These are phyloP conservation scores for Chalara sp. DNA, from an alignment of 2,329 filamentous ascomycete species.

Conservation along the genomic window DNA sequence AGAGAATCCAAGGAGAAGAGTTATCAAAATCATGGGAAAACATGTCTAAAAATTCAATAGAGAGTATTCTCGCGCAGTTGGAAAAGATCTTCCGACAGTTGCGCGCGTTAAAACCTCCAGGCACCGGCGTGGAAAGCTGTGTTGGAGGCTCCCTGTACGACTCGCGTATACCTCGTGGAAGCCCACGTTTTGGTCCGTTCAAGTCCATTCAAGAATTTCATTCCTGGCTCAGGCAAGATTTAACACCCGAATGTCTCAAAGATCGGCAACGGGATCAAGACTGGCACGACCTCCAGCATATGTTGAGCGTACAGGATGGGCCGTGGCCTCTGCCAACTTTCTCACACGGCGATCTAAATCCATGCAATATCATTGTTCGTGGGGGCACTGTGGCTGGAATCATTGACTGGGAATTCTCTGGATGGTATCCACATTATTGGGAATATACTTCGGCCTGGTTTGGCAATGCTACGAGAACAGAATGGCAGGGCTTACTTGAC, in stretches of 20 bases:
- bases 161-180: conserved; percentile 21
- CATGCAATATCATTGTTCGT: conserved; percentile 36
- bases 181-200: not conserved
- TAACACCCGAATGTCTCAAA: not conserved
- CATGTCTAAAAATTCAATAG: conserved; percentile 26
- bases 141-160: conserved; percentile 28
- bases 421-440: conserved; percentile 34
- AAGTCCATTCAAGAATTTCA: not conserved
- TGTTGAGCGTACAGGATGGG: not conserved
- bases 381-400: conserved; percentile 34
- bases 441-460: conserved; percentile 33
- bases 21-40: conserved; percentile 26
- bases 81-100: conserved; percentile 24
- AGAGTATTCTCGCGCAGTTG: conserved; percentile 30
- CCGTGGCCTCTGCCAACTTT: not conserved
- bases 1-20: conserved; percentile 31
- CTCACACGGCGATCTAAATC: conserved; percentile 41
- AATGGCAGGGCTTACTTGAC: conserved; percentile 23
- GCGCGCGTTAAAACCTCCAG: conserved; percentile 23
- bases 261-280: not conserved
- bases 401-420: conserved; percentile 35
- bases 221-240: not conserved
- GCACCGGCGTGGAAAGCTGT: conserved; percentile 24
- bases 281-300: not conserved
- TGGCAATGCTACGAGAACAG: conserved; percentile 33